A percentile compares a stretch with the other conserved stretches of the same genome.
Evolutionary conservation across 345 rosid genomes (phyloP).

Genomic region (Garcia nutans): DNA sequence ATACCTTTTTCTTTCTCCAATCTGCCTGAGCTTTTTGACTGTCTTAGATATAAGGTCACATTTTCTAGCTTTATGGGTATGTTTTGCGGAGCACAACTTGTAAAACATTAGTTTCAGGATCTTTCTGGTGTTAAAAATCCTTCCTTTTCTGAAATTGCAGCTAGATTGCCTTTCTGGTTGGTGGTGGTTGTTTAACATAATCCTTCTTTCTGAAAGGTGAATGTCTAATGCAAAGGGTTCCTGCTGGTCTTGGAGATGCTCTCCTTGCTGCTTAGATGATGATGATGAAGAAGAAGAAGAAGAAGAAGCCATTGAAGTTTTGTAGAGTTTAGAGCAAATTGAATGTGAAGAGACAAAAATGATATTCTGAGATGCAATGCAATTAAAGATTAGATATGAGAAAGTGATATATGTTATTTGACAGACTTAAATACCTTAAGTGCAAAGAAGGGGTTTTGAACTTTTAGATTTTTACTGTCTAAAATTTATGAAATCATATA

Average conservation of each 20-base stretch:
- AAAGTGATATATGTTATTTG: background rate
- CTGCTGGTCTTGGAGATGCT: constrained; percentile 40
- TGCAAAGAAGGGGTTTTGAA: constrained; percentile 12
- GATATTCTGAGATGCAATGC: background rate
- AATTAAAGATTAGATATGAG: background rate
- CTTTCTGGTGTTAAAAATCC: constrained; percentile 1
- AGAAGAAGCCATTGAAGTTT: constrained; percentile 23
- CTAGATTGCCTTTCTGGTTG: background rate
- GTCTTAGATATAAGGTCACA: constrained; percentile 6
- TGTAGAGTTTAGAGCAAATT: constrained; percentile 1
- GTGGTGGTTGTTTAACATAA: background rate
- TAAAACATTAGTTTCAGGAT: constrained; percentile 26
- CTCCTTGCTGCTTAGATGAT: constrained; percentile 25
- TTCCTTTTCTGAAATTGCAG: constrained; percentile 6
- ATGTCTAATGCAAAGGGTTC: constrained; percentile 35
- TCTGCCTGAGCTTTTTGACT: background rate
- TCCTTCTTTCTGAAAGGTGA: constrained; percentile 30
- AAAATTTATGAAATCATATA: background rate
- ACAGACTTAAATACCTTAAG: background rate
- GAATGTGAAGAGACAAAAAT: background rate
- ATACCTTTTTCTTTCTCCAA: constrained; percentile 19
- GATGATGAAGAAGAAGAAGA: constrained; percentile 12
- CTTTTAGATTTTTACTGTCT: background rate
- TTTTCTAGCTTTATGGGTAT: constrained; percentile 20
- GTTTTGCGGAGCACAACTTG: constrained; percentile 10